Percentiles rank a stretch among this genome's conserved stretches.
phyloP scores from a whole-genome alignment of 257 asterid genomes.

The Scutellaria minor region DNA sequence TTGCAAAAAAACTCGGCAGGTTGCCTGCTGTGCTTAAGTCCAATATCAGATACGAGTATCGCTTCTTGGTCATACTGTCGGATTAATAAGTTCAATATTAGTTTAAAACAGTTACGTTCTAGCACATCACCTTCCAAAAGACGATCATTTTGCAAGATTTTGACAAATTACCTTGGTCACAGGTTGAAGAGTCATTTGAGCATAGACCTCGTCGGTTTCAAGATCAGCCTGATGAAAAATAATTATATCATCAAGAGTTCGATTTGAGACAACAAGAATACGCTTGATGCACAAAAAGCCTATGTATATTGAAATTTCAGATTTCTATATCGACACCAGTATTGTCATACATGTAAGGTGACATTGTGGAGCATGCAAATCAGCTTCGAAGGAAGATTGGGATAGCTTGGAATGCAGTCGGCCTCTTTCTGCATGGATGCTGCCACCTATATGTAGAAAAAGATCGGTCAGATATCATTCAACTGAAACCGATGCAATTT shows the following conservation, averaged over 20 bases:
- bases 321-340: constrained; percentile 1
- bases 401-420: constrained; percentile 86
- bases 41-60: constrained; percentile 76
- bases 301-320: not conserved
- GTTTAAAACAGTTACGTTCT: constrained; percentile 6
- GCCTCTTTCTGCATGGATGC: constrained; percentile 97
- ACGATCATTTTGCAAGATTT: not conserved
- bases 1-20: constrained; percentile 96
- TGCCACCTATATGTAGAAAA: constrained; percentile 66
- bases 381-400: constrained; percentile 92
- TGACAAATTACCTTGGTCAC: constrained; percentile 59
- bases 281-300: too few relatives aligned
- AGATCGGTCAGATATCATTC: not conserved
- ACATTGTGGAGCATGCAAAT: constrained; percentile 90
- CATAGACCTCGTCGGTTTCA: constrained; percentile 97
- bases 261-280: not conserved
- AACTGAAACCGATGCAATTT: constrained; percentile 23
- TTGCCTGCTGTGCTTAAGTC: constrained; percentile 79
- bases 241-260: constrained; percentile 21
- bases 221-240: constrained; percentile 75
- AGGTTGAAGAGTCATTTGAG: constrained; percentile 98
- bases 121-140: not conserved
- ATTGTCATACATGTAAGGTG: constrained; percentile 78
- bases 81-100: constrained; percentile 21
- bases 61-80: constrained; percentile 92